These are phyloP conservation scores for Xerocomellus intermedius DNA, from an alignment of 768 basidiomycete species.

Conservation along the genomic window DNA sequence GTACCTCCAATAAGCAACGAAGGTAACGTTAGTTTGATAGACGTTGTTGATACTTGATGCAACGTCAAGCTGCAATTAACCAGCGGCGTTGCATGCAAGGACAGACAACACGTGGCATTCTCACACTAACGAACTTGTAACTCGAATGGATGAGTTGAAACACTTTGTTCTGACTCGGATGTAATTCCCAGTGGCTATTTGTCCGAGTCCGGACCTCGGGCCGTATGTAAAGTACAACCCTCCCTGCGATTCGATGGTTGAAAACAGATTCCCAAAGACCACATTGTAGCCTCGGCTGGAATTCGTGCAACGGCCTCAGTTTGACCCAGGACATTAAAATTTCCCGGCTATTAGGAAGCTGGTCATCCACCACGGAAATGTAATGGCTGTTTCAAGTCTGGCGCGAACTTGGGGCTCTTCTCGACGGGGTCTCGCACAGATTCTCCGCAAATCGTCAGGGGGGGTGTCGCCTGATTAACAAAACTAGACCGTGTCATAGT, in stretches of 20 bases:
- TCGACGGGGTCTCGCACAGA: neutral
- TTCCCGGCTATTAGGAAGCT: neutral
- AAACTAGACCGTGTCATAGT: neutral
- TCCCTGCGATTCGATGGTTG: neutral
- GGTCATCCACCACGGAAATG: neutral
- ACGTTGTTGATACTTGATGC: constrained; percentile 5
- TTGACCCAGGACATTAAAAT: neutral
- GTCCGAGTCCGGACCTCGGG: no score
- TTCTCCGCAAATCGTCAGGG: neutral
- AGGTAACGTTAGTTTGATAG: neutral
- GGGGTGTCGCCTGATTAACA: neutral
- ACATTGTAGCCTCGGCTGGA: neutral
- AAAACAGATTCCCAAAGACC: neutral
- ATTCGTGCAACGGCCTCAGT: neutral
- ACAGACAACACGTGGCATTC: neutral
- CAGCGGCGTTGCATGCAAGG: constrained; percentile 7
- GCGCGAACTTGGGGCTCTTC: neutral
- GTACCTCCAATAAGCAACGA: neutral
- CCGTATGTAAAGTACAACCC: neutral
- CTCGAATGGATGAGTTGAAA: neutral
- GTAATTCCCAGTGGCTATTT: no score
- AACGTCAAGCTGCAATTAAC: constrained; percentile 8
- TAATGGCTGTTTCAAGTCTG: neutral
- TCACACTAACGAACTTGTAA: neutral
- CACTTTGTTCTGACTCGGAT: constrained; percentile 6